Percentiles rank a stretch among this genome's conserved stretches.
phyloP scores from a whole-genome alignment of 176 grass and related monocot genomes.

The Oryza coarctata region DNA sequence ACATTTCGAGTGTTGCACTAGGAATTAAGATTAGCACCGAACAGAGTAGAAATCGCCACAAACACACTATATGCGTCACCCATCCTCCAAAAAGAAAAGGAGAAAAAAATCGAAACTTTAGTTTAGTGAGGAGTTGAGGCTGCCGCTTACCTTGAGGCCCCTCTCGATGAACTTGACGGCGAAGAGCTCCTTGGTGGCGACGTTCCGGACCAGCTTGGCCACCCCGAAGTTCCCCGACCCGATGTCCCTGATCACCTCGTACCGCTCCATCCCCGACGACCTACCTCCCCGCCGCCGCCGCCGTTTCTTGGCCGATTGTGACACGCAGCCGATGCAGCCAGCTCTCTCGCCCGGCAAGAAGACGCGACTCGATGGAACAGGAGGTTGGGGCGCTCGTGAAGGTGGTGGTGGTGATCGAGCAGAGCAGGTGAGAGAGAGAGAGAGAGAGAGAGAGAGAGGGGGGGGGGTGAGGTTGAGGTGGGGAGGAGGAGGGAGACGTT shows the following conservation, averaged over 20 bases:
- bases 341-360: too few relatives aligned
- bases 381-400: not conserved
- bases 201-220: slow-evolving; percentile 79
- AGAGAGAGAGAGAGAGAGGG: too few relatives aligned
- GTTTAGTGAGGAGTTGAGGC: too few relatives aligned
- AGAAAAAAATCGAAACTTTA: not conserved
- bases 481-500: slow-evolving; percentile 30
- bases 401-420: not conserved
- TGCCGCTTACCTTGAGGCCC: slow-evolving; percentile 62
- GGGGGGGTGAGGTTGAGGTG: not conserved
- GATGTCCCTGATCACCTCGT: slow-evolving; percentile 78
- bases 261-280: slow-evolving; percentile 54
- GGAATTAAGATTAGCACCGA: not conserved
- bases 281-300: not conserved
- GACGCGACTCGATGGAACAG: not conserved
- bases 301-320: not conserved
- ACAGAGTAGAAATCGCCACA: not conserved
- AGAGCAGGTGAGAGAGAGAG: slow-evolving; percentile 1
- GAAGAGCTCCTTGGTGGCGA: slow-evolving; percentile 70
- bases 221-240: slow-evolving; percentile 94
- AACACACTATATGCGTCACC: not conserved
- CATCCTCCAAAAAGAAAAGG: not conserved
- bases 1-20: not conserved
- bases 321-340: too few relatives aligned
- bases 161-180: slow-evolving; percentile 93